Evolutionary conservation across 2,329 filamentous ascomycete species (phyloP), one percentile per base, ranked within the genome.

Genomic region (Fusarium circinatum): DNA sequence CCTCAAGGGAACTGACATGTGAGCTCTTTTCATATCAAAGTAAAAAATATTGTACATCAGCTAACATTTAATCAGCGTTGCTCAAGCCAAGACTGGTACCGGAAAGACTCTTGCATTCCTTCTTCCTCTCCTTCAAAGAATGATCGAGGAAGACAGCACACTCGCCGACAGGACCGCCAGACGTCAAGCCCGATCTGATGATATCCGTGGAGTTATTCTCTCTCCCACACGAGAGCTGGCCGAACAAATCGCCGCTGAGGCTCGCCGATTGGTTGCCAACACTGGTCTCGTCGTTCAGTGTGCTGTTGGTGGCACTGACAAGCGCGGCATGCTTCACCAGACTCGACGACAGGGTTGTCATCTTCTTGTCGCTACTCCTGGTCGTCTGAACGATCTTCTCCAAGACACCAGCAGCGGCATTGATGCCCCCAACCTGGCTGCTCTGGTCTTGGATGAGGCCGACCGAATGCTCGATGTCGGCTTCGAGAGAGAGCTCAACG

Each of bases 401-500:
- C 87, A 87, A 7, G 94, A 97, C 78, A 83, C 85, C 0, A 79
- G 80, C 62, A 89, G 87, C 64, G 88, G 89, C 30, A 89, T 97
- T 44, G 85, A 86, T 28, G 93, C 93, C 82, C 95, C 80, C 82
- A 95, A 94, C 82, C 92, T 98, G 86, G 93, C 94, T 81, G 97
- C 96, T 76, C 88, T 99, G 51, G 95, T 98, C 74, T 92, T 99
- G 52, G 96, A 99, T 78, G 96, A 99, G 87, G 96, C 96, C 78
- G 96, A 99, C 84, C 94, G 96, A 78, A 98, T 99, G 94, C 89
- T 99, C 80, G 96, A 99, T 85, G 96, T 97, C 87, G 96, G 93
- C 6, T 96, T 96, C 78, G 86, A 91, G 64, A 85, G 86, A 41
- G 91, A 91, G 63, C 87, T 96, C 57, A 83, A 86, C 56, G 81